These are phyloP conservation scores for Clonostachys rhizophaga DNA, from an alignment of 2,329 filamentous ascomycete genomes.

Conservation along the genomic window DNA sequence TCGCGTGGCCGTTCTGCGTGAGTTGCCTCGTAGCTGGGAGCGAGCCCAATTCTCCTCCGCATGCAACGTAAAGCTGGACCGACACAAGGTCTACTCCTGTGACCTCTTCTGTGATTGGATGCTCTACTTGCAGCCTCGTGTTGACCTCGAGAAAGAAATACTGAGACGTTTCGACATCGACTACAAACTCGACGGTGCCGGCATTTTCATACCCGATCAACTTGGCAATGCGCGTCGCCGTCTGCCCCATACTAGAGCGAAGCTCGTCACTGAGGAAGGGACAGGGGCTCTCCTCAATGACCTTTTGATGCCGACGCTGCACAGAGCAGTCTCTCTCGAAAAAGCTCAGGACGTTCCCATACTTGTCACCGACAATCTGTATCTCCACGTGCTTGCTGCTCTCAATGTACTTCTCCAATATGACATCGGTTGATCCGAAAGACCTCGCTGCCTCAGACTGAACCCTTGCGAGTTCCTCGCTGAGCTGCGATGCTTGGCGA, in stretches of 20 bases:
- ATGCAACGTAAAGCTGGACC: constrained; percentile 96
- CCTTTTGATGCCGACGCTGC: constrained; percentile 97
- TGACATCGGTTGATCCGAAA: constrained; percentile 97
- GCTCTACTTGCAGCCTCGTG: constrained; percentile 98
- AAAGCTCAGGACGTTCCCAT: constrained; percentile 98
- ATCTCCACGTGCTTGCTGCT: constrained; percentile 97
- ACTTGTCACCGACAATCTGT: constrained; percentile 95
- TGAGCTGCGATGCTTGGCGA: constrained; percentile 13
- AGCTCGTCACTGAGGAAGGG: constrained; percentile 87
- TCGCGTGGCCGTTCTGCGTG: constrained; percentile 26
- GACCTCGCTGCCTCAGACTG: constrained; percentile 89
- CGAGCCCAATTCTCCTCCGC: constrained; percentile 50
- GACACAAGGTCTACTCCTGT: constrained; percentile 95
- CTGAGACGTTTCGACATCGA: constrained; percentile 95
- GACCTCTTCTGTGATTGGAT: constrained; percentile 99
- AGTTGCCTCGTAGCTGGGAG: no score
- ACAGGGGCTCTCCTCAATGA: constrained; percentile 97
- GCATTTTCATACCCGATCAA: constrained; percentile 98
- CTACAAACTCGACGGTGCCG: constrained; percentile 97
- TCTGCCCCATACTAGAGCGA: constrained; percentile 95
- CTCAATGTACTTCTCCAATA: constrained; percentile 94
- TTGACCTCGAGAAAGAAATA: constrained; percentile 99
- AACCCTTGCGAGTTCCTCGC: constrained; percentile 54
- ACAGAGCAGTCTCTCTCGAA: constrained; percentile 99
- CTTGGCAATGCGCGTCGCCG: constrained; percentile 87